Evolutionary conservation across 768 basidiomycete genomes (phyloP), one percentile per base, ranked within the genome.

Genomic region (Lanmaoa pseudosensibilis): DNA sequence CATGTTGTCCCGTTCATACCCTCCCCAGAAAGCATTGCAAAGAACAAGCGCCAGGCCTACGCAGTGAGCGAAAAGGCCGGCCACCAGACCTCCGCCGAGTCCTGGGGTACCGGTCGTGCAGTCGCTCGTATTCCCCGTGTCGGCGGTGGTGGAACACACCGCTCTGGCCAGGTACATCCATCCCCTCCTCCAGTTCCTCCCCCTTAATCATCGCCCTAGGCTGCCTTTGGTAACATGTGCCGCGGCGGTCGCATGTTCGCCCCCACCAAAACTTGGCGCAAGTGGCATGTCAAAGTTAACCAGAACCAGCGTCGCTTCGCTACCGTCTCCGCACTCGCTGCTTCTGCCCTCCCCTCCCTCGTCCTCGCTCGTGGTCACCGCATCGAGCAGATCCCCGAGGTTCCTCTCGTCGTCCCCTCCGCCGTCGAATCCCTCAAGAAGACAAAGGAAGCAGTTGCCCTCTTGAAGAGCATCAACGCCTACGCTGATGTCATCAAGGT

Each of bases 41-140:
- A 97, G 87, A 97, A 98, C 86, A 91, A 84, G 78, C 87, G 95
- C 69, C 96, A 98, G 81, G 86, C 96, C 27, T 98, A 98, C 78
- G 80, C 95, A 67, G 97, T 98, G 72, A 90, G 87, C 76, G 89
- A 91, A 78, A 97, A 98, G 80, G 97, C 97, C 57, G 97, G 97
- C 67, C 94, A 98, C 82, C 96, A 99, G 78, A 98, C 97, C 65
- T 91, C 88, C 59, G 96, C 97, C 61, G 96, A 98, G 77, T 98
- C 96, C 36, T 99, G 97, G 97, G 97, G 97, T 78, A 99, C 97
- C 64, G 97, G 97, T 87, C 94, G 97, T 78, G 97, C 97, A 65
- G 97, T 99, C 63, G 96, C 96, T 27, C 97, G 97, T 94, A 98
- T 99, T 73, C 97, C 97, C 76, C 96, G 97, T 91, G 96, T 99